phyloP scores from a whole-genome alignment of 140 eudicot species.

The Ambrosia hybrid region DNA sequence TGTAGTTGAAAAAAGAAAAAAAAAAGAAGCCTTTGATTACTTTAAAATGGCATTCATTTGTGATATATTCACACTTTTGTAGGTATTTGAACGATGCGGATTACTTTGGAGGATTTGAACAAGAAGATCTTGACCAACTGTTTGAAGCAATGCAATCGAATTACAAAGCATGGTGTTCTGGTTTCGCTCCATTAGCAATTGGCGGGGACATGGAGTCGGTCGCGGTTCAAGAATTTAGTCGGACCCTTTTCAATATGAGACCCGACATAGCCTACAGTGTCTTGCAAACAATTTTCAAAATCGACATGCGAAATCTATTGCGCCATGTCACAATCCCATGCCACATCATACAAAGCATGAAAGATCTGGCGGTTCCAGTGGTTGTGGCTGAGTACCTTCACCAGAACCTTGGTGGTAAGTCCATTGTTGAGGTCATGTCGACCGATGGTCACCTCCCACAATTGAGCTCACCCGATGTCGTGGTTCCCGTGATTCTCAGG shows the following conservation, averaged over 20 bases:
- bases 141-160: slow-evolving; percentile 65
- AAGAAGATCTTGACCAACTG: slow-evolving; percentile 60
- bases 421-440: slow-evolving; percentile 90
- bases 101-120: slow-evolving; percentile 82
- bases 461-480: slow-evolving; percentile 88
- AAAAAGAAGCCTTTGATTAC: neutral
- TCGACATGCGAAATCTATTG: slow-evolving; percentile 59
- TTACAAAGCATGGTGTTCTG: slow-evolving; percentile 76
- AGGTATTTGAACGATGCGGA: slow-evolving; percentile 77
- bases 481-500: slow-evolving; percentile 76
- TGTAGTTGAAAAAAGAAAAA: no score
- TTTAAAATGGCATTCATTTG: no score
- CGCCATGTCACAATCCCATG: slow-evolving; percentile 68
- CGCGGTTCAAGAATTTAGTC: slow-evolving; percentile 80
- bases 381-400: slow-evolving; percentile 87
- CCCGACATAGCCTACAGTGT: slow-evolving; percentile 78
- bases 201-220: slow-evolving; percentile 80
- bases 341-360: slow-evolving; percentile 90
- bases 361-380: slow-evolving; percentile 94
- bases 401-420: slow-evolving; percentile 75
- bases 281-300: slow-evolving; percentile 57
- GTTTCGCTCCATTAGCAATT: slow-evolving; percentile 82
- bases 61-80: neutral
- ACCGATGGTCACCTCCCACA: slow-evolving; percentile 99
- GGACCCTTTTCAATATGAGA: slow-evolving; percentile 85